These are phyloP conservation scores for Globisporangium canariense DNA, from an alignment of 352 stramenopile genomes.

Conservation along the genomic window DNA sequence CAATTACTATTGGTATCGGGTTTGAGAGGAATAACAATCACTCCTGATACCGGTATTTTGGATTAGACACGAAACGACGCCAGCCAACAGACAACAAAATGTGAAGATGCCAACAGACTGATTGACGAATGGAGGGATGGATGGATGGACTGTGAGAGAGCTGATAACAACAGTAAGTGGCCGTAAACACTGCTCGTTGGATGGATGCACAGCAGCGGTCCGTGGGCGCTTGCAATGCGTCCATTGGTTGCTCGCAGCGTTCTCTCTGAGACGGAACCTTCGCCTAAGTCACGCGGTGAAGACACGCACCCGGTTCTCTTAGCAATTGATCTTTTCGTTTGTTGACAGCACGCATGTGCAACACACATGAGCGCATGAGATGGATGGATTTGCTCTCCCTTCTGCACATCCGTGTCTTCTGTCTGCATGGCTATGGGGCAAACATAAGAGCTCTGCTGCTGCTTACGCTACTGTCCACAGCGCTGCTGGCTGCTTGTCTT, in stretches of 20 bases:
- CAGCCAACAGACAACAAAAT: background rate
- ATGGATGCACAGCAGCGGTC: background rate
- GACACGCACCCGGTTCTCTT: slow-evolving; percentile 10
- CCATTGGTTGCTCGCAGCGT: background rate
- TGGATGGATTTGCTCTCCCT: background rate
- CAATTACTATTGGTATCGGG: background rate
- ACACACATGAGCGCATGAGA: background rate
- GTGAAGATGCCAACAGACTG: background rate
- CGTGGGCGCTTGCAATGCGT: background rate
- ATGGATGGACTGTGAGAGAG: background rate
- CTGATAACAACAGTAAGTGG: background rate
- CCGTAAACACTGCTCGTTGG: background rate
- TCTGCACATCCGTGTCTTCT: background rate
- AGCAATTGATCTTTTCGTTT: background rate
- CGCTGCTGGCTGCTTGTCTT: background rate
- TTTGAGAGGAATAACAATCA: slow-evolving; percentile 5
- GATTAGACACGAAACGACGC: slow-evolving; percentile 2
- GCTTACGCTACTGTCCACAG: background rate
- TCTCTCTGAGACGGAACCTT: slow-evolving; percentile 12
- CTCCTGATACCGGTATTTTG: background rate
- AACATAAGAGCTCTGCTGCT: background rate
- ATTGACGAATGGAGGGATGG: background rate
- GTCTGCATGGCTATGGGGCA: background rate
- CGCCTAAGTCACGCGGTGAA: background rate
- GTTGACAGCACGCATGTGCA: background rate